Evolutionary conservation across 768 basidiomycete species (phyloP).

Genomic region (Tulasnella calospora): DNA sequence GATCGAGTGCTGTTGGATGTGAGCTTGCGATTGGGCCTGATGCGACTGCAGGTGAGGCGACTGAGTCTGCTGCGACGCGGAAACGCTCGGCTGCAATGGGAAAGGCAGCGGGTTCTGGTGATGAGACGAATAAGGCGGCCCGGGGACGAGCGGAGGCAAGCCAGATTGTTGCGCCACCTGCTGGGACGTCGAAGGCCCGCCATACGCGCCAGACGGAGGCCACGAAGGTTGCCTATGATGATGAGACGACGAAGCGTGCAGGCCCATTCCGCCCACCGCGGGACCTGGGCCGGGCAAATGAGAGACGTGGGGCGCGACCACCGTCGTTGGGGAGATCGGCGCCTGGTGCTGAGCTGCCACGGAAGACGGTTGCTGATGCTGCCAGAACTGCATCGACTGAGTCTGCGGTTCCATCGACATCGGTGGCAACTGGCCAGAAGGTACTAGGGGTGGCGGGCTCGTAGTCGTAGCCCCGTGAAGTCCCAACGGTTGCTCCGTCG

Average conservation of each 20-base stretch:
- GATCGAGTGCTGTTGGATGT: neutral
- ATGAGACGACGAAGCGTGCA: neutral
- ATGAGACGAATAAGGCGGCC: neutral
- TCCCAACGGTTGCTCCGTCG: neutral
- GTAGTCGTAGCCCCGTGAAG: neutral
- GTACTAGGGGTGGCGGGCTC: neutral
- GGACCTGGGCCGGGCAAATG: constrained; percentile 23
- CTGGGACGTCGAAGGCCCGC: neutral
- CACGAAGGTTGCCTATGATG: constrained; percentile 5
- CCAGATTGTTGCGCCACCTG: neutral
- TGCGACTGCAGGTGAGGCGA: neutral
- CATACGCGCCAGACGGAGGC: constrained; percentile 12
- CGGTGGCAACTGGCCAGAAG: neutral
- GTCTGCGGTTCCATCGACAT: neutral
- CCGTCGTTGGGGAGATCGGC: neutral
- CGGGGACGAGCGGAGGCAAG: neutral
- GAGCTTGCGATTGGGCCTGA: neutral
- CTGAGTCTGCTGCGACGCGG: constrained; percentile 4
- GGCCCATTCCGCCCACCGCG: neutral
- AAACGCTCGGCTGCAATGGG: neutral
- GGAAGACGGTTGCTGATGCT: neutral
- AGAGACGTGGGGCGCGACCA: constrained; percentile 18
- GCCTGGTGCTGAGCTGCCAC: constrained; percentile 16
- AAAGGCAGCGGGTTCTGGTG: neutral
- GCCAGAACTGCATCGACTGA: neutral